Percentiles rank a stretch among this genome's conserved stretches.
phyloP scores from a whole-genome alignment of 164 flowering plant genomes.

The Litsea cubeba region DNA sequence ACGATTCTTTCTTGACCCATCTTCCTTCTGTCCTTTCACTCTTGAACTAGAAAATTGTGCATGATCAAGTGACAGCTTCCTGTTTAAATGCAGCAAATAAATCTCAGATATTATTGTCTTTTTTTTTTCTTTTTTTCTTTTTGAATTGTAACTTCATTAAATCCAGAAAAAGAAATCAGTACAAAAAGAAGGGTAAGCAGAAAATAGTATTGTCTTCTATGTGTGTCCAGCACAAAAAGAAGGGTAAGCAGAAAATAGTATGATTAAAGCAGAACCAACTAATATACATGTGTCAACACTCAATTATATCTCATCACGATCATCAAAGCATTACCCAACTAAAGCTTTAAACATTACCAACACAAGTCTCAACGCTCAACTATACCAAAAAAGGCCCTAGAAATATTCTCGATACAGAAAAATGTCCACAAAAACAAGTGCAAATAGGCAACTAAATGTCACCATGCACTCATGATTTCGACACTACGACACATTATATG shows the following conservation, averaged over 20 bases:
- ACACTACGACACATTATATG: too few species aligned
- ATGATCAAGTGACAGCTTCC: slow-evolving; percentile 79
- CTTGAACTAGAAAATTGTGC: slow-evolving; percentile 53
- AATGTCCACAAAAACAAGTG: too few species aligned
- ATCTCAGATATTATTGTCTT: background rate
- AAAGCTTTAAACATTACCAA: too few species aligned
- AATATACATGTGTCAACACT: background rate
- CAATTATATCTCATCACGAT: too few species aligned
- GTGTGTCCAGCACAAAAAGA: background rate
- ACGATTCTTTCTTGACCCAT: slow-evolving; percentile 56
- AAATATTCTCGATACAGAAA: too few species aligned
- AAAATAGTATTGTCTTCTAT: slow-evolving; percentile 3
- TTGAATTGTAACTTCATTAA: too few species aligned
- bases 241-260: slow-evolving; percentile 2
- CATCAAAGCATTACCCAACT: too few species aligned
- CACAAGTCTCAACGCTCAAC: too few species aligned
- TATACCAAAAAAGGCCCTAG: too few species aligned
- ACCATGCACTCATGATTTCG: too few species aligned
- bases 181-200: background rate
- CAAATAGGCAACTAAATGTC: too few species aligned
- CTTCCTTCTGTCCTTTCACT: slow-evolving; percentile 44
- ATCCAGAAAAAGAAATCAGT: background rate
- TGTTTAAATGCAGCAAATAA: slow-evolving; percentile 31
- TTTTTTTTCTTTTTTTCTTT: too few species aligned
- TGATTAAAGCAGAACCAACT: background rate